Evolutionary conservation across 306 rosid species (phyloP).

Genomic region (Macrotyloma uniflorum): DNA sequence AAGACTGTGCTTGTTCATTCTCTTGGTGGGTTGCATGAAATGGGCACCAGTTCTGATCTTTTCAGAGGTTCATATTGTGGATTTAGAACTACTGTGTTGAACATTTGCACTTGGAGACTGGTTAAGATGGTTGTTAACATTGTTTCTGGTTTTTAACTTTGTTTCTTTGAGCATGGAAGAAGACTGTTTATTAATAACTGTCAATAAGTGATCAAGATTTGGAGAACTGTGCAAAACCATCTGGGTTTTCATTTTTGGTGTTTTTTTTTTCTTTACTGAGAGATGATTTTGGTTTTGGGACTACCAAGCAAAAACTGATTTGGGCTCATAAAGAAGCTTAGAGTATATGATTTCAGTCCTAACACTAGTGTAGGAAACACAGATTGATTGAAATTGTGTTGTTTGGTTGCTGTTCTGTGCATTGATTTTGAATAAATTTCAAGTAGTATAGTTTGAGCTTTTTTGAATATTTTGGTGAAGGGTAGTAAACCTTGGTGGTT

Average conservation of each 20-base stretch:
- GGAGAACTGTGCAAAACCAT: conserved; percentile 35
- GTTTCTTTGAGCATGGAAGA: conserved; percentile 67
- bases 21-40: conserved; percentile 32
- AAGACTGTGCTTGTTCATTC: conserved; percentile 38
- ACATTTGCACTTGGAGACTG: conserved; percentile 56
- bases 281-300: conserved; percentile 50
- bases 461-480: conserved; percentile 34
- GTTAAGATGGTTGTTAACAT: conserved; percentile 50
- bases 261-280: conserved; percentile 33
- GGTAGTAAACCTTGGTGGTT: conserved; percentile 44
- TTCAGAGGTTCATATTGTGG: conserved; percentile 28
- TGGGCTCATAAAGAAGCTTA: conserved; percentile 47
- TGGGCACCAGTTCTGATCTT: conserved; percentile 44
- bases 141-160: conserved; percentile 41
- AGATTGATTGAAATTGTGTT: conserved; percentile 37
- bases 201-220: conserved; percentile 57
- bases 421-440: conserved; percentile 40
- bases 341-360: conserved; percentile 47
- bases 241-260: conserved; percentile 38
- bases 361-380: conserved; percentile 25
- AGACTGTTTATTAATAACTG: conserved; percentile 59
- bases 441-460: conserved; percentile 37
- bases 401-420: conserved; percentile 31
- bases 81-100: conserved; percentile 43
- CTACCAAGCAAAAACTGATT: conserved; percentile 48